These are phyloP conservation scores for Penicillium janthinellum DNA, from an alignment of 2,329 filamentous ascomycete species.

Conservation along the genomic window DNA sequence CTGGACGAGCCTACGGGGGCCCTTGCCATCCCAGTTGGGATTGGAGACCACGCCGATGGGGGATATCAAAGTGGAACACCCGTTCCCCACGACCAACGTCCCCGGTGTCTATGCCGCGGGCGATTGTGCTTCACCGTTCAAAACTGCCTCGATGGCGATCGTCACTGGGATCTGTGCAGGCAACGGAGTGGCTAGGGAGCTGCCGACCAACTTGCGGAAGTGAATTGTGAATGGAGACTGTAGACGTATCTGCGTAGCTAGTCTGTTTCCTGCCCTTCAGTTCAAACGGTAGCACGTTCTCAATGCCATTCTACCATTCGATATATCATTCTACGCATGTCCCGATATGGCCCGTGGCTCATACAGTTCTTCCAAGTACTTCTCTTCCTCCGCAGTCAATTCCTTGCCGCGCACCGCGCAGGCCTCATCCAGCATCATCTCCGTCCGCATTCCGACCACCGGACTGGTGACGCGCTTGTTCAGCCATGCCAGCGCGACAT, in stretches of 20 bases:
- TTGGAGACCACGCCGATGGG: neutral
- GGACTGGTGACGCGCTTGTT: slow-evolving; percentile 49
- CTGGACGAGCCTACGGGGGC: neutral
- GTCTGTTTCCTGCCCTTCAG: neutral
- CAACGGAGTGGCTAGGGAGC: neutral
- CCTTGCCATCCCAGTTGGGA: neutral
- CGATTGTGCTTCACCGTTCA: neutral
- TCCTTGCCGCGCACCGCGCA: slow-evolving; percentile 47
- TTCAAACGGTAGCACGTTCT: neutral
- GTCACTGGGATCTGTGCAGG: neutral
- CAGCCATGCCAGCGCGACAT: slow-evolving; percentile 43
- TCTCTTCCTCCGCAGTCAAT: slow-evolving; percentile 52
- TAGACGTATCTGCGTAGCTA: neutral
- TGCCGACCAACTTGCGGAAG: neutral
- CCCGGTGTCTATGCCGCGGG: neutral
- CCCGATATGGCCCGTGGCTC: slow-evolving; percentile 32
- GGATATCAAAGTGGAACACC: neutral
- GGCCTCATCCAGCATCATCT: slow-evolving; percentile 53
- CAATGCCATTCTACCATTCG: neutral
- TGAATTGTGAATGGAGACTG: neutral
- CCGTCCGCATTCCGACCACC: slow-evolving; percentile 55
- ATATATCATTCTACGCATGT: neutral
- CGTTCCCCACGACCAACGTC: neutral
- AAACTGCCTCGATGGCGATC: neutral
- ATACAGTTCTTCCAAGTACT: slow-evolving; percentile 55